Percentiles rank a stretch among this genome's conserved stretches.
Evolutionary conservation across 2,329 filamentous ascomycete genomes (phyloP).

Genomic region (Pezicula rhizophila): DNA sequence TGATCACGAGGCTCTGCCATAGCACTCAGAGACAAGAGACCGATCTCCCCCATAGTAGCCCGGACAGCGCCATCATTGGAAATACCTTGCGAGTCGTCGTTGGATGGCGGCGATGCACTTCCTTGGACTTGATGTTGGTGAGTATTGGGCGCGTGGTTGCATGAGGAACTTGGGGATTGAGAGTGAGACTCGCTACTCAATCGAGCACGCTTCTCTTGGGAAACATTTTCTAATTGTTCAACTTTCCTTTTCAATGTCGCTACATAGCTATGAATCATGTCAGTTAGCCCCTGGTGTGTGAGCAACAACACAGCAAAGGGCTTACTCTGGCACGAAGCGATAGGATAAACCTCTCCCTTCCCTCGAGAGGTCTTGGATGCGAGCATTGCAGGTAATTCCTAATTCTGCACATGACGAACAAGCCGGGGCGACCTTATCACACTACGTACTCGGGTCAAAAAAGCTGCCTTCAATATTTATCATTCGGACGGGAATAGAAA

Average conservation of each 20-base stretch:
- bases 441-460: not conserved
- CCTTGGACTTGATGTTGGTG: too few species aligned
- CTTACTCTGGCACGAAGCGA: not conserved
- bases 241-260: not conserved
- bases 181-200: too few species aligned
- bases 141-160: too few species aligned
- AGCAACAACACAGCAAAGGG: too few species aligned
- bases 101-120: too few species aligned
- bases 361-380: not conserved
- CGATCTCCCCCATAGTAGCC: not conserved
- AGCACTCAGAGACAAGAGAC: not conserved
- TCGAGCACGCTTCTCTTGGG: too few species aligned
- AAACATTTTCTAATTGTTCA: not conserved
- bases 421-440: not conserved
- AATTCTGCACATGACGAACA: not conserved
- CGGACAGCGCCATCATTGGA: not conserved
- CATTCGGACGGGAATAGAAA: too few species aligned
- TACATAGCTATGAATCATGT: not conserved
- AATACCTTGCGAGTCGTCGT: not conserved
- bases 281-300: too few species aligned
- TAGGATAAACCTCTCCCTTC: too few species aligned
- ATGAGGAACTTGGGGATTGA: too few species aligned
- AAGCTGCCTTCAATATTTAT: too few species aligned
- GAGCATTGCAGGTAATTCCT: not conserved
- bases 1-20: not conserved